A percentile compares a stretch with the other conserved stretches of the same genome.
Conservation (phyloP, 2,329 filamentous ascomycete species). For the Metarhizium rileyi region DNA sequence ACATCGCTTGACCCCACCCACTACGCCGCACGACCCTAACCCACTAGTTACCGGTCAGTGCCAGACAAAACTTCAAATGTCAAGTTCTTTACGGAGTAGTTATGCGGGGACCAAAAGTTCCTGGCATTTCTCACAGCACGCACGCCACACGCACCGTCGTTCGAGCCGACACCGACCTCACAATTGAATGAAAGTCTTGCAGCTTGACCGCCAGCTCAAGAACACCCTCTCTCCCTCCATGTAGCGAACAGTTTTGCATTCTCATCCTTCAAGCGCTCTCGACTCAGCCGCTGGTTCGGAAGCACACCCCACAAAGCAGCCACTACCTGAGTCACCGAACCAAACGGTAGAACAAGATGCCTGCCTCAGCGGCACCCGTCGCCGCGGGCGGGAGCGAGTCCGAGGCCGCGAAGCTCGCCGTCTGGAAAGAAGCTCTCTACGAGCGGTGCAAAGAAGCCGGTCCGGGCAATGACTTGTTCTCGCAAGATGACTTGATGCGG, state of each 20-base stretch:
- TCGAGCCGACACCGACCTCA: constrained; percentile 4
- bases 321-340: background rate
- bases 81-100: background rate
- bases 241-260: background rate
- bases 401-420: constrained; percentile 32
- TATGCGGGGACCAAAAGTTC: constrained; percentile 4
- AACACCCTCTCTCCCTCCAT: background rate
- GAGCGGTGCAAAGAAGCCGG: constrained; percentile 42
- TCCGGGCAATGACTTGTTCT: constrained; percentile 40
- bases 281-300: background rate
- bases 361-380: constrained; percentile 16
- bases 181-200: background rate
- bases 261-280: background rate
- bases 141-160: background rate
- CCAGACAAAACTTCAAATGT: no score
- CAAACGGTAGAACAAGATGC: constrained; percentile 13
- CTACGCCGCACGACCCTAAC: no score
- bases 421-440: constrained; percentile 49
- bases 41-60: no score
- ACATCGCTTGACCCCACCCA: no score
- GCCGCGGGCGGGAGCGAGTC: constrained; percentile 20
- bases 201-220: background rate
- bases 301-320: background rate
- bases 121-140: background rate
- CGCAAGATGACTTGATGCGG: constrained; percentile 47